phyloP scores from a whole-genome alignment of 345 rosid species.

The Populus ilicifolia region DNA sequence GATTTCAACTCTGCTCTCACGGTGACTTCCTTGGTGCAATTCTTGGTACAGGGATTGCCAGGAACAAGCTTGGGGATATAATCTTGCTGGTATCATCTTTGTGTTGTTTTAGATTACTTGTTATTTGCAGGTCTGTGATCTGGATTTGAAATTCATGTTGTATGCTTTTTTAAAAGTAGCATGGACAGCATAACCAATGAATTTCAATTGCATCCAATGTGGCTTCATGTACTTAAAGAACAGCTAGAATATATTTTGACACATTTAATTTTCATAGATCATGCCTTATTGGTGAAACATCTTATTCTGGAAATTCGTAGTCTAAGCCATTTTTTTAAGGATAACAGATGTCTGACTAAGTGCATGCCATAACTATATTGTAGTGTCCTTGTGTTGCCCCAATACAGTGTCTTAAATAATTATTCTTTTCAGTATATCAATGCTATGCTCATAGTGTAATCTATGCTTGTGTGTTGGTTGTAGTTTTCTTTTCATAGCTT shows the following conservation, averaged over 20 bases:
- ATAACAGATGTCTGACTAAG: neutral
- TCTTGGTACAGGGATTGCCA: conserved; percentile 82
- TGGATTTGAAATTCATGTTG: neutral
- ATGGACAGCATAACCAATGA: neutral
- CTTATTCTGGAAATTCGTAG: neutral
- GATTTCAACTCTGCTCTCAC: conserved; percentile 75
- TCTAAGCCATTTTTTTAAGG: neutral
- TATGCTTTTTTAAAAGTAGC: neutral
- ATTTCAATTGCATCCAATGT: neutral
- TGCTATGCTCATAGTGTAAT: neutral
- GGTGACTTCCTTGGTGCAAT: conserved; percentile 93
- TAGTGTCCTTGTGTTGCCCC: neutral
- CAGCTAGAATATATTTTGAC: neutral
- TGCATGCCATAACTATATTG: neutral
- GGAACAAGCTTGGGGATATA: conserved; percentile 90
- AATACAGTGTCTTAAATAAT: neutral
- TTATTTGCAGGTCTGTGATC: neutral
- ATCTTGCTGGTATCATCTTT: conserved; percentile 61
- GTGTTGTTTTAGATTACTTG: neutral
- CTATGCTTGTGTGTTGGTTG: neutral
- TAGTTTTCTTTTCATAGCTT: neutral
- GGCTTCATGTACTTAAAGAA: neutral
- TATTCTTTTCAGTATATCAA: neutral
- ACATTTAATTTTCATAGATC: neutral
- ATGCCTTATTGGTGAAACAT: neutral